A percentile compares a stretch with the other conserved stretches of the same genome.
These are phyloP conservation scores for Exidia glandulosa DNA, from an alignment of 768 basidiomycete genomes.

Conservation along the genomic window DNA sequence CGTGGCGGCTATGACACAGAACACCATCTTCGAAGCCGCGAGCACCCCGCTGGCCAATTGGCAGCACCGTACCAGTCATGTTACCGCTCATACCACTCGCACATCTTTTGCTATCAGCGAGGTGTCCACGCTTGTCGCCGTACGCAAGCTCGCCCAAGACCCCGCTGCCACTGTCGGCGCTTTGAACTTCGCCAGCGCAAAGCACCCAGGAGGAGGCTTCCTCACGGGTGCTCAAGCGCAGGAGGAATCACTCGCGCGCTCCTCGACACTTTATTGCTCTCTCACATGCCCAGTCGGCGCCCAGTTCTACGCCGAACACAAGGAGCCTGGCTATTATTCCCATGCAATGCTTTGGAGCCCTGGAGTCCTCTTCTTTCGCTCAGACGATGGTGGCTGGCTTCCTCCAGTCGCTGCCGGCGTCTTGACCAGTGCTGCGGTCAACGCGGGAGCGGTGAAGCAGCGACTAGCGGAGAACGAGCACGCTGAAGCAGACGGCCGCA, in stretches of 20 bases:
- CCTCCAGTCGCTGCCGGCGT: constrained; percentile 54
- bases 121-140: neutral
- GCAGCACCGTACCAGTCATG: neutral
- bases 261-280: constrained; percentile 57
- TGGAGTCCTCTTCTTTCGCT: constrained; percentile 46
- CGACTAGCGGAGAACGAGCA: constrained; percentile 12
- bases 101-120: neutral
- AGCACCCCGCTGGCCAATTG: neutral
- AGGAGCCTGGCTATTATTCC: constrained; percentile 43
- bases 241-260: constrained; percentile 70
- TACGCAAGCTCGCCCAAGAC: neutral
- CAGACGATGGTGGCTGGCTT: constrained; percentile 47
- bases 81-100: neutral
- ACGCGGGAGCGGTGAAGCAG: constrained; percentile 44
- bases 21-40: neutral
- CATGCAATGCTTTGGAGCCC: constrained; percentile 74
- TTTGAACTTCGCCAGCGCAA: constrained; percentile 70
- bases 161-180: constrained; percentile 32
- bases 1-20: neutral
- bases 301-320: constrained; percentile 57
- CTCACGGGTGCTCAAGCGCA: constrained; percentile 62
- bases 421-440: constrained; percentile 65
- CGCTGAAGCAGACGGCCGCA: constrained; percentile 23
- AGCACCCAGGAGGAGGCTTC: constrained; percentile 68
- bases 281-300: constrained; percentile 44